Conservation (phyloP, 192 early-diverging fungal species). For the Endogone sp. region DNA sequence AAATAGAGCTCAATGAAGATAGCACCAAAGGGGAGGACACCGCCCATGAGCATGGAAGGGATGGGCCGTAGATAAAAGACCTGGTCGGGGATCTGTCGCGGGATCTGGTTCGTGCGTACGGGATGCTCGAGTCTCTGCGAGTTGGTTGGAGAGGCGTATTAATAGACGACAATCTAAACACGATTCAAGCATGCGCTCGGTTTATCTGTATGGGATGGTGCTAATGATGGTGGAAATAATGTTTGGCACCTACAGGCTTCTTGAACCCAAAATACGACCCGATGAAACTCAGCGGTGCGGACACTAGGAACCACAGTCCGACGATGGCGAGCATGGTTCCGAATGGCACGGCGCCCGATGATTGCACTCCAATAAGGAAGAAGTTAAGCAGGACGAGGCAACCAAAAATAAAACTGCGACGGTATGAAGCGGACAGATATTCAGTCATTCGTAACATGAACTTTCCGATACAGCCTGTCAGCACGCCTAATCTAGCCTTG, state of each 20-base stretch:
- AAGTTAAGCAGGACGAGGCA: slow-evolving; percentile 76
- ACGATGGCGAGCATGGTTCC: slow-evolving; percentile 79
- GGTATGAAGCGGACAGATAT: background rate
- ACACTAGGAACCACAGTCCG: slow-evolving; percentile 78
- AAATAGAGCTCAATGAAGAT: slow-evolving; percentile 98
- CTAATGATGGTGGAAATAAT: background rate
- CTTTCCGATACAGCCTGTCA: too few relatives aligned
- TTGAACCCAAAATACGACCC: slow-evolving; percentile 73
- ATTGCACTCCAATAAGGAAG: slow-evolving; percentile 72
- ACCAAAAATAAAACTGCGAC: slow-evolving; percentile 47
- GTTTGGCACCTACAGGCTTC: slow-evolving; percentile 30
- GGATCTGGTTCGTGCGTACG: slow-evolving; percentile 91
- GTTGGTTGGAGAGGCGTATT: background rate
- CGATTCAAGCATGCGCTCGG: background rate
- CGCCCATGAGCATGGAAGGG: slow-evolving; percentile 72
- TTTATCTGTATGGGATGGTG: too few relatives aligned
- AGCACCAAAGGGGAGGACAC: slow-evolving; percentile 87
- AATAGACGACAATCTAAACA: background rate
- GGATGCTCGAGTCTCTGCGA: slow-evolving; percentile 57
- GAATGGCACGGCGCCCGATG: slow-evolving; percentile 88
- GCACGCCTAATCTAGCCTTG: background rate
- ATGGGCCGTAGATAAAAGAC: slow-evolving; percentile 73
- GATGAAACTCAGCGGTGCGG: slow-evolving; percentile 78
- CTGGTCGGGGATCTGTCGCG: slow-evolving; percentile 89
- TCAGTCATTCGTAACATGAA: too few relatives aligned